Evolutionary conservation across 2,329 filamentous ascomycete genomes (phyloP), one percentile per base, ranked within the genome.

Genomic region (Pseudonectria foliicola): DNA sequence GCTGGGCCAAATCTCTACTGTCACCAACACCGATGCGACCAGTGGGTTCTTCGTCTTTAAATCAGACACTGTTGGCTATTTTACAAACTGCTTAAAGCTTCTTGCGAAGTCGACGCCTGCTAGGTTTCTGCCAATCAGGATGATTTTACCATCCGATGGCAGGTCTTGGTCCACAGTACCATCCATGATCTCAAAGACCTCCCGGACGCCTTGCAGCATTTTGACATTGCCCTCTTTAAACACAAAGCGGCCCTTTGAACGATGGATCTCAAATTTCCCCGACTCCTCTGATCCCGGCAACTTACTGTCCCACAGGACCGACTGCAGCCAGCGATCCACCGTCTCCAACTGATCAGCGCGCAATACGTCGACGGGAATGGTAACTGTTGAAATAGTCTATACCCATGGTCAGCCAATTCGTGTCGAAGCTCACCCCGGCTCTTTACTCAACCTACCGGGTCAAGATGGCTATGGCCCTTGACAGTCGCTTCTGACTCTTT

Each of bases 121-220:
- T 35, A 82, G 51, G 28, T 71, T 62, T 39, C 74, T 67, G 29
- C 79, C 79, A 55, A 83, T 82, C 29, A 83, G 50, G 8, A 83
- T 73, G 31, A 83, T 62, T 55, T 83, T 83, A 14, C 78, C 73
- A 25, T 57, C 46, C 16, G 47, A 45, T 10, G 54, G 40, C 10
- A 42, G 50, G 3, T 55, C 54, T 8, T 51, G 46, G 8, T 54
- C 57, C 8, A 57, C 48, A 4, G 64, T 61, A 7, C 63, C 66
- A 46, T 95, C 87, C 15, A 86, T 75, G 15, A 96, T 83, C 52
- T 98, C 92, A 58, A 96, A 98, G 12, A 96, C 75, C 50, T 95
- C 90, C 34, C 90, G 70, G 1, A 98, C 92, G 2, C 89, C 92
- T 59, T 98, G 92, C 7, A 96, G 70, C 44, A 96, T 77, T 55